Evolutionary conservation across 306 rosid genomes (phyloP).

Genomic region (Gastrolobium villosum): DNA sequence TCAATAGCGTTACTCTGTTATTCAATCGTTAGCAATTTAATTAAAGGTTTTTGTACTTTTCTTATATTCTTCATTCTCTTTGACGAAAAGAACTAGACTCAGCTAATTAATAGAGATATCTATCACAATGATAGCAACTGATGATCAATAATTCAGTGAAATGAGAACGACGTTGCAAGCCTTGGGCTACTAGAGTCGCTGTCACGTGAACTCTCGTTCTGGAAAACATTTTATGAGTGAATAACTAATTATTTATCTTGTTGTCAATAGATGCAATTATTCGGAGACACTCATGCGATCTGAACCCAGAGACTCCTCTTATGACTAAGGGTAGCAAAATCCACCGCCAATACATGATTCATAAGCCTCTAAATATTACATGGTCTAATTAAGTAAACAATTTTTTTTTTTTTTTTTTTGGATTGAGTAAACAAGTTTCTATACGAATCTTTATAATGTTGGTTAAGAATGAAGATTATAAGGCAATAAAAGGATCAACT

Average conservation of each 20-base stretch:
- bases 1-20: background rate
- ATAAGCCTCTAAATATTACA: background rate
- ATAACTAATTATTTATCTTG: background rate
- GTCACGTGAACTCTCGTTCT: background rate
- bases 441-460: background rate
- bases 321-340: background rate
- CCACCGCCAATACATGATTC: background rate
- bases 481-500: background rate
- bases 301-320: too few species aligned
- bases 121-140: background rate
- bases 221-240: too few species aligned
- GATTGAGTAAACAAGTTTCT: background rate
- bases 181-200: background rate
- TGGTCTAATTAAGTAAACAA: background rate
- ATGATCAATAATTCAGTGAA: conserved; percentile 8
- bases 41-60: background rate
- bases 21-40: background rate
- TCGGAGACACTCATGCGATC: too few species aligned
- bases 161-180: conserved; percentile 8
- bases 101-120: background rate
- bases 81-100: conserved; percentile 5
- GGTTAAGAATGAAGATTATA: background rate
- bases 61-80: background rate
- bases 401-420: too few species aligned
- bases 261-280: background rate